Conservation (phyloP, 1,284 basidiomycete species). For the Rhizopogon hawkerae region DNA sequence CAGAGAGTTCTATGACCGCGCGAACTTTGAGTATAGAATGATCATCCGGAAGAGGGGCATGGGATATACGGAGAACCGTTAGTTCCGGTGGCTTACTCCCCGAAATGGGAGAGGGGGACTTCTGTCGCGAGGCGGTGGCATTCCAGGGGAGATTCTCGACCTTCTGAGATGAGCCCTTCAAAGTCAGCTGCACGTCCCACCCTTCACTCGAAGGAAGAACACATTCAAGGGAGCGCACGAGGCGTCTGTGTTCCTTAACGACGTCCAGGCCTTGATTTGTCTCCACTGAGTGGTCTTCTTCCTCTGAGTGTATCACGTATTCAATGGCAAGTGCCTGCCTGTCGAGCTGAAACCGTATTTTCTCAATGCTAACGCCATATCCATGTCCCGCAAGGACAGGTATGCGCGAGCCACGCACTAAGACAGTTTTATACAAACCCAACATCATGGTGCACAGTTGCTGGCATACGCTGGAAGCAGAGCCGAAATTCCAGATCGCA, state of each 20-base stretch:
- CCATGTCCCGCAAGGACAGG: slow-evolving; percentile 77
- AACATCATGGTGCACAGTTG: slow-evolving; percentile 78
- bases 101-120: slow-evolving; percentile 28
- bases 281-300: slow-evolving; percentile 44
- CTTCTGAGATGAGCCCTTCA: slow-evolving; percentile 61
- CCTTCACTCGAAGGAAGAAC: slow-evolving; percentile 71
- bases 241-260: slow-evolving; percentile 53
- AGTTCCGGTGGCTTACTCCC: slow-evolving; percentile 41
- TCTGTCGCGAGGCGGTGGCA: slow-evolving; percentile 52
- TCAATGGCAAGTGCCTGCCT: slow-evolving; percentile 79
- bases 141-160: slow-evolving; percentile 74
- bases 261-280: slow-evolving; percentile 47
- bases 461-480: slow-evolving; percentile 47
- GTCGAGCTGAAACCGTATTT: slow-evolving; percentile 69
- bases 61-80: slow-evolving; percentile 61
- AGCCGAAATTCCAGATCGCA: slow-evolving; percentile 75
- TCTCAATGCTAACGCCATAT: slow-evolving; percentile 72
- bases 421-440: slow-evolving; percentile 70
- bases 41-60: slow-evolving; percentile 62
- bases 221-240: slow-evolving; percentile 75
- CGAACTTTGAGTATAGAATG: slow-evolving; percentile 74
- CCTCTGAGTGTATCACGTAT: slow-evolving; percentile 78
- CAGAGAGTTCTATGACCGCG: slow-evolving; percentile 74
- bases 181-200: slow-evolving; percentile 82
- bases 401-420: slow-evolving; percentile 64